Evolutionary conservation across 2,329 filamentous ascomycete species (phyloP).

Genomic region (Pseudogymnoascus verrucosus): DNA sequence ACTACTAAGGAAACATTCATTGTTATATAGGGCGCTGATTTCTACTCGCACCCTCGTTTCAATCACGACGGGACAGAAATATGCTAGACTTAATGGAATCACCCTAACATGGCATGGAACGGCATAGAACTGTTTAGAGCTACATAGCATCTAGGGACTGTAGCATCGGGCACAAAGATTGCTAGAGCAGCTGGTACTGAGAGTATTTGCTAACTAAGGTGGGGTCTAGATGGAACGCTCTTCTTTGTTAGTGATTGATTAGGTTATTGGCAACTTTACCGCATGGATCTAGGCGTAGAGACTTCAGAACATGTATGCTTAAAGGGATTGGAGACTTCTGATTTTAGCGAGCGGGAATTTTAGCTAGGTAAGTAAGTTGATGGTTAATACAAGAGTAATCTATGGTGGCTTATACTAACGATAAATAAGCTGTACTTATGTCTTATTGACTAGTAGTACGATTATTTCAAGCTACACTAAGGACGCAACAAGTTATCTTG

Average conservation of each 20-base stretch:
- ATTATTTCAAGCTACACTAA: no score
- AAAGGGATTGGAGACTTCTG: no score
- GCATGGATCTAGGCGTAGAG: no score
- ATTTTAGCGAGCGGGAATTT: no score
- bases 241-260: constrained; percentile 40
- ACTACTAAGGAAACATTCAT: constrained; percentile 28
- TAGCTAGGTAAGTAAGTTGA: no score
- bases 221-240: constrained; percentile 40
- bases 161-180: constrained; percentile 30
- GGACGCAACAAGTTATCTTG: no score
- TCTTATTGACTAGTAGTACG: no score
- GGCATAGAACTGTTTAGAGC: constrained; percentile 38
- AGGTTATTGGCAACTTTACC: constrained; percentile 18
- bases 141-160: constrained; percentile 31
- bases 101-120: constrained; percentile 45
- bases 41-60: constrained; percentile 44
- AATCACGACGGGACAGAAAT: constrained; percentile 38
- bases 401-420: no score
- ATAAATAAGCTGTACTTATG: no score
- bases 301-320: no score
- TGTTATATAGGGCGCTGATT: constrained; percentile 40
- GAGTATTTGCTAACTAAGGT: constrained; percentile 42
- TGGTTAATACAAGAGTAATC: no score
- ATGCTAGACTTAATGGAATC: constrained; percentile 47
- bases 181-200: constrained; percentile 34